Conservation (phyloP, 345 rosid genomes). For the Zanthoxylum bungeanum region DNA sequence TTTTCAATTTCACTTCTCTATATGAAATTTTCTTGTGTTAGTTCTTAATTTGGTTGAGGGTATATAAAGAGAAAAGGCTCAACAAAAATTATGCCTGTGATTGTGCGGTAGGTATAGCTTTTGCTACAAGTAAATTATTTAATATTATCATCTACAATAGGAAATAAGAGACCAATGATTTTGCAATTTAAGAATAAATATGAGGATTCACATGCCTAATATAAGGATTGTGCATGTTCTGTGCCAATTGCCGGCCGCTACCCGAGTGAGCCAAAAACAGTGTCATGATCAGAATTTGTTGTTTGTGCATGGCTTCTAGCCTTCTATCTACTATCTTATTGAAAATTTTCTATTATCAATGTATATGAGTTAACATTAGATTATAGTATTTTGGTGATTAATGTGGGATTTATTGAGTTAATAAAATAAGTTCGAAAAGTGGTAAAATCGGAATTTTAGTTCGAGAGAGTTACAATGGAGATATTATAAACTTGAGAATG, state of each 20-base stretch:
- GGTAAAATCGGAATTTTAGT: too few relatives aligned
- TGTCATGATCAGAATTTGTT: background rate
- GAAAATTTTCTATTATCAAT: background rate
- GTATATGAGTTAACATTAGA: background rate
- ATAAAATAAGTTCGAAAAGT: too few relatives aligned
- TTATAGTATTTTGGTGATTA: background rate
- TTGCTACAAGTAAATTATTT: background rate
- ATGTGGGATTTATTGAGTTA: too few relatives aligned
- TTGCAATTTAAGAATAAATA: background rate
- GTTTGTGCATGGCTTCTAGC: background rate
- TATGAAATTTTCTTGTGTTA: too few relatives aligned
- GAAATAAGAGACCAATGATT: background rate
- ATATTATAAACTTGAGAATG: too few relatives aligned
- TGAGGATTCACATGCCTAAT: slow-evolving; percentile 6
- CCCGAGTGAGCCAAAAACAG: background rate
- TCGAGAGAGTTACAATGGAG: too few relatives aligned
- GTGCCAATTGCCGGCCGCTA: background rate
- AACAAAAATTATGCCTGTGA: background rate
- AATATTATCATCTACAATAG: background rate
- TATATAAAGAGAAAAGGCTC: background rate
- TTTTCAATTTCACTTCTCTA: background rate
- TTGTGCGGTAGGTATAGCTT: background rate
- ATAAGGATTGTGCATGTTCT: background rate
- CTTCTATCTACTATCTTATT: too few relatives aligned
- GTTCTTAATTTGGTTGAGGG: background rate